These are phyloP conservation scores for Glebionis coronaria DNA, from an alignment of 129 eudicot genomes.

Conservation along the genomic window DNA sequence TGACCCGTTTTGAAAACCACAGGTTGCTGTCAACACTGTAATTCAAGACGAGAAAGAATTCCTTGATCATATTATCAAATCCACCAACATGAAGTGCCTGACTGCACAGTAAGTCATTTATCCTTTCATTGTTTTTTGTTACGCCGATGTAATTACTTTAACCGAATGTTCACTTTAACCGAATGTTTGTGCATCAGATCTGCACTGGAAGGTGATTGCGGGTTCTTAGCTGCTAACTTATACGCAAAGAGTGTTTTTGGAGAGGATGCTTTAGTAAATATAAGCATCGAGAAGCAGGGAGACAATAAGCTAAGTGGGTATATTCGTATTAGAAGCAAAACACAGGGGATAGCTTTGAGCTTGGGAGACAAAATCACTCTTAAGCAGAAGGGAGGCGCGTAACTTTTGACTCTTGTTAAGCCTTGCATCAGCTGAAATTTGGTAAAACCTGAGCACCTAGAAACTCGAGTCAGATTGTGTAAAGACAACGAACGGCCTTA, in stretches of 20 bases:
- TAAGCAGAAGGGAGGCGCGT: conserved; percentile 91
- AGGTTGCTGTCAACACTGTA: conserved; percentile 98
- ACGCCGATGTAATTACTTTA: too few species aligned
- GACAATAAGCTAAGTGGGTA: conserved; percentile 90
- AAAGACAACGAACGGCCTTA: neutral
- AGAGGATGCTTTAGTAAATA: conserved; percentile 95
- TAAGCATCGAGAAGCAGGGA: conserved; percentile 87
- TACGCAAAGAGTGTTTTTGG: conserved; percentile 98
- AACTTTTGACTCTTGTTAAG: conserved; percentile 15
- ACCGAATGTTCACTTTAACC: too few species aligned
- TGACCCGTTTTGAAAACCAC: neutral
- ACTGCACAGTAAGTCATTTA: conserved; percentile 71
- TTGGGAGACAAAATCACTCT: conserved; percentile 97
- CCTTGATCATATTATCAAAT: conserved; percentile 82
- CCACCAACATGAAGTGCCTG: conserved; percentile 97
- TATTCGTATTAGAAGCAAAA: conserved; percentile 94
- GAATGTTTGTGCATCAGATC: conserved; percentile 52
- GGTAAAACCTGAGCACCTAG: neutral
- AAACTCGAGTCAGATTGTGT: neutral
- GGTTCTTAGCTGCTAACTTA: conserved; percentile 90
- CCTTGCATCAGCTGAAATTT: neutral
- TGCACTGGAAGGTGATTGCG: conserved; percentile 94
- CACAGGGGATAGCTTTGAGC: conserved; percentile 95
- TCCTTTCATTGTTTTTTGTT: too few species aligned
- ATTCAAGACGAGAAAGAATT: conserved; percentile 90